These are phyloP conservation scores for Leccinum subrobustum DNA, from an alignment of 1,284 basidiomycete genomes.

Conservation along the genomic window DNA sequence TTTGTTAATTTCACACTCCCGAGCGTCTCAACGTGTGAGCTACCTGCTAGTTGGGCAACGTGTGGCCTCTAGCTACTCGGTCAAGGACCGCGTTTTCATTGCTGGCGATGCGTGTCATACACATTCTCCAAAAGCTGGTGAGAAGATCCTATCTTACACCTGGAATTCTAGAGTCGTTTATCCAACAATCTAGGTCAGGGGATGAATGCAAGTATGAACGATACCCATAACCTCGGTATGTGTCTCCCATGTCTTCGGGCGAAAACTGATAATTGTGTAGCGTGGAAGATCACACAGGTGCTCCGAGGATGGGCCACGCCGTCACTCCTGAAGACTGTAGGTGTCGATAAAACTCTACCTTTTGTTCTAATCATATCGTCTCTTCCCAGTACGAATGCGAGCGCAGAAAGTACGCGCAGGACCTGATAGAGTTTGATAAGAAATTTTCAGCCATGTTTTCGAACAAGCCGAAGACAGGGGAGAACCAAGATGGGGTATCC, in stretches of 20 bases:
- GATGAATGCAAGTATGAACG: conserved; percentile 80
- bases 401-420: conserved; percentile 72
- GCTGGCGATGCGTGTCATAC: conserved; percentile 84
- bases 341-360: conserved; percentile 20
- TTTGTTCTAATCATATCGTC: background rate
- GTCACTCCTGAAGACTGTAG: conserved; percentile 68
- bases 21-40: background rate
- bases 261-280: conserved; percentile 32
- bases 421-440: conserved; percentile 81
- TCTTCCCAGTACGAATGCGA: conserved; percentile 64
- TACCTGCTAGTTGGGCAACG: conserved; percentile 64
- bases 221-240: conserved; percentile 73
- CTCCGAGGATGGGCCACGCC: conserved; percentile 67
- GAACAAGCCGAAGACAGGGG: conserved; percentile 63
- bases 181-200: conserved; percentile 43
- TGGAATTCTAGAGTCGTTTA: background rate
- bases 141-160: background rate
- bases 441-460: conserved; percentile 75
- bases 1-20: background rate
- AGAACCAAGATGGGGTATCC: conserved; percentile 59
- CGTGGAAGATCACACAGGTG: conserved; percentile 78
- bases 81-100: conserved; percentile 74
- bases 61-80: conserved; percentile 67
- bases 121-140: conserved; percentile 77
- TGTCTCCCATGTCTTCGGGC: background rate